Percentiles rank a stretch among this genome's conserved stretches.
These are phyloP conservation scores for Oryza rufipogon DNA, from an alignment of 176 grass and related monocot species.

Conservation along the genomic window DNA sequence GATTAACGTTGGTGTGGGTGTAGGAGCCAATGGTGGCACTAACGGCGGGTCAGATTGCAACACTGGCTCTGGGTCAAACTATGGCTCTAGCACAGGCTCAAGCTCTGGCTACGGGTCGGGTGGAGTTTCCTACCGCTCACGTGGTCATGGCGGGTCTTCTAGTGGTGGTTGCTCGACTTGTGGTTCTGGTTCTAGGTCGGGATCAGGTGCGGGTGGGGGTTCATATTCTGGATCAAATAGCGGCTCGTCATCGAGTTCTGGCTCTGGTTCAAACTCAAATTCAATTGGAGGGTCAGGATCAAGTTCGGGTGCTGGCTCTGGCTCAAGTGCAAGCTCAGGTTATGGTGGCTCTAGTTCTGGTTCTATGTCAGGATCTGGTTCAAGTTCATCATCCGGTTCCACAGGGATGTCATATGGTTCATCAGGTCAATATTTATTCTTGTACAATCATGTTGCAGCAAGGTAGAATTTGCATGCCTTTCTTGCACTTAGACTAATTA, in stretches of 20 bases:
- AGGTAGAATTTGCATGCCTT: not conserved
- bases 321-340: no score
- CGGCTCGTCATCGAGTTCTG: no score
- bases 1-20: slow-evolving; percentile 17
- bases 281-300: no score
- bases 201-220: not conserved
- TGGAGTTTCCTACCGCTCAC: slow-evolving; percentile 14
- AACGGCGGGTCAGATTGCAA: slow-evolving; percentile 26
- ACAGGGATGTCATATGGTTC: slow-evolving; percentile 47
- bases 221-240: not conserved
- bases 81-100: slow-evolving; percentile 31
- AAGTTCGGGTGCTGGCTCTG: no score
- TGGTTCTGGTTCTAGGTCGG: not conserved
- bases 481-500: not conserved
- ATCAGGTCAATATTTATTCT: slow-evolving; percentile 21
- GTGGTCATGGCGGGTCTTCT: not conserved
- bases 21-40: slow-evolving; percentile 28
- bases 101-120: not conserved
- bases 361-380: not conserved
- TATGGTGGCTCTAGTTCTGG: no score
- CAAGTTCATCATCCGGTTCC: not conserved
- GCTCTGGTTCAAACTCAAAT: no score
- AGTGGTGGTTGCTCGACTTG: slow-evolving; percentile 24
- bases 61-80: not conserved
- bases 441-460: not conserved